Evolutionary conservation across 2,329 filamentous ascomycete genomes (phyloP), one percentile per base, ranked within the genome.

Genomic region (Arthrobotrys megalospora): DNA sequence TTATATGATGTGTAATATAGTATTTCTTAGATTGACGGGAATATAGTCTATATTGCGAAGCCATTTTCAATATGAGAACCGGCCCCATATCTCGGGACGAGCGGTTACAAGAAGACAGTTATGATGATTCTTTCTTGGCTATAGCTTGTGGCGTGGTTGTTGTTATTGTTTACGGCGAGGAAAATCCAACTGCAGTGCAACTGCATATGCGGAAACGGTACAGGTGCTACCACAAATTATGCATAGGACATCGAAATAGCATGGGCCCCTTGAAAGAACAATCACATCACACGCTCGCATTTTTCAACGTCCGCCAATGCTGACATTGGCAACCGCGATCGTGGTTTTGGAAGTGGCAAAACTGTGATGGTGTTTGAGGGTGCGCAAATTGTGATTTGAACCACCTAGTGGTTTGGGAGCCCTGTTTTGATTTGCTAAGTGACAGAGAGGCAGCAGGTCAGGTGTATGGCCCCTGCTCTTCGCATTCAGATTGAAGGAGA

Each of bases 381-480:
- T 45, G 10, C 6, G n/a, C 5, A 16, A 45, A 45, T 45, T 45
- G 41, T 28, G 36, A 21, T 24, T 32, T 2, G 34, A 10, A 16
- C 8, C 11, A 36, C 19, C 11, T 43, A 60, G 55, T 24, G 55
- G 55, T 60, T 43, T 38, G 16, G 19, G 19, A 43, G 34, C 55
- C 55, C 55, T 38, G 55, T 60, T 60, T 43, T 43, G 19, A 43
- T 60, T 60, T 60, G 55, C 34, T 60, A 60, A 60, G 21, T 38
- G 28, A 16, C n/a, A 43, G 55, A 28, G 36, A 60, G 55, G 55
- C 55, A 60, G 36, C 36, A 43, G 55, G 55, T 41, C 55, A 60
- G 55, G 21, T 60, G 55, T 19, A 11, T 32, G 34, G 16, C n/a
- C 55, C 36, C 36, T 60, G 36, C 12, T 43, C 3, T 28, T 2